Percentiles rank a stretch among this genome's conserved stretches.
phyloP scores from a whole-genome alignment of 2,329 filamentous ascomycete genomes.

The Claviceps quebecensis region DNA sequence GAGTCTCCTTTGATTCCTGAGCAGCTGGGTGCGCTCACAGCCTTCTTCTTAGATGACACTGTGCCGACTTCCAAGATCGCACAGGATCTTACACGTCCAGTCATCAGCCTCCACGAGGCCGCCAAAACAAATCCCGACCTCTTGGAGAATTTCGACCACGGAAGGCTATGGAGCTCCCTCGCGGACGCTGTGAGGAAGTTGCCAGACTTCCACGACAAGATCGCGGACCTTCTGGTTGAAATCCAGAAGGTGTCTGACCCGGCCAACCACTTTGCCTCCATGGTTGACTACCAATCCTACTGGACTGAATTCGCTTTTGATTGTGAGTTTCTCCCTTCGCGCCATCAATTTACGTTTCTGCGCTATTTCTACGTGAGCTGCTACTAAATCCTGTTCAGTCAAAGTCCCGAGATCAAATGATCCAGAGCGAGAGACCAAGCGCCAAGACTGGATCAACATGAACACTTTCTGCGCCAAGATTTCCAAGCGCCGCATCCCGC shows the following conservation, averaged over 20 bases:
- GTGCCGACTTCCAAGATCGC: neutral
- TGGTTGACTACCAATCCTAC: neutral
- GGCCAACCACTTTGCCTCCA: neutral
- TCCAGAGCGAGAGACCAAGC: conserved; percentile 1
- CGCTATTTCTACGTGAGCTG: neutral
- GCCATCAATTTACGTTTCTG: neutral
- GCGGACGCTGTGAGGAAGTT: neutral
- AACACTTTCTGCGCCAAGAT: conserved; percentile 2
- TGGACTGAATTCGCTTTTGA: conserved; percentile 1
- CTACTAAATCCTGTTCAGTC: neutral
- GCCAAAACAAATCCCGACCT: neutral
- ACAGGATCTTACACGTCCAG: neutral
- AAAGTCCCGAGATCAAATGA: neutral
- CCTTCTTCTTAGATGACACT: neutral
- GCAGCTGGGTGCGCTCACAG: neutral
- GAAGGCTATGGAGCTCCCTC: neutral
- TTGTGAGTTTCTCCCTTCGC: neutral
- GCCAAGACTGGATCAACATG: conserved; percentile 1
- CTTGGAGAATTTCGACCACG: neutral
- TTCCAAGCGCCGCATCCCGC: neutral
- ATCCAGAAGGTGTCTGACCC: conserved; percentile 2
- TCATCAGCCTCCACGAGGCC: neutral
- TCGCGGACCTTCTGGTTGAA: neutral
- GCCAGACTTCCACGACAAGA: neutral
- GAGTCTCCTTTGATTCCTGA: neutral